Evolutionary conservation across 306 rosid genomes (phyloP).

Genomic region (Prunus kanzakura): DNA sequence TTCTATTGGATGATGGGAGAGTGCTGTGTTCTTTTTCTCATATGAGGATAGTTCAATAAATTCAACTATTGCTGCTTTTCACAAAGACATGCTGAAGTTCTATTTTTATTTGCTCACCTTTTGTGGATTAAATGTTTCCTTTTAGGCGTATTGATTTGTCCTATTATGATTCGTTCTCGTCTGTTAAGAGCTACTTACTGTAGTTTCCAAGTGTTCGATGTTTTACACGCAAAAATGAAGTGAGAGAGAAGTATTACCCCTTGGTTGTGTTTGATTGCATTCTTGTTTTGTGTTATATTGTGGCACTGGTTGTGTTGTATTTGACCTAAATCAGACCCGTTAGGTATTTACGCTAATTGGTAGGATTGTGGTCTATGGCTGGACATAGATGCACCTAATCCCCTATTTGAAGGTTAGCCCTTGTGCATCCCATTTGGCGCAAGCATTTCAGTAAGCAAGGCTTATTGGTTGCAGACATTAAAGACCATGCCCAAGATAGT

Average conservation of each 20-base stretch:
- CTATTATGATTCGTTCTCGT: too few species aligned
- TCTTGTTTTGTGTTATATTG: not conserved
- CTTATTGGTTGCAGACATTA: not conserved
- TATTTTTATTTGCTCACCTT: not conserved
- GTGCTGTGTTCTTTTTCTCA: not conserved
- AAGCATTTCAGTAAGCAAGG: not conserved
- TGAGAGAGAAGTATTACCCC: not conserved
- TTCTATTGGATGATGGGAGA: not conserved
- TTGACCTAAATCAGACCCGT: not conserved
- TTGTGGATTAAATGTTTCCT: not conserved
- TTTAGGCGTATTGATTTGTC: not conserved
- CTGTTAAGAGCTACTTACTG: not conserved
- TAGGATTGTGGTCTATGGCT: not conserved
- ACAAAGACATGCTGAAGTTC: not conserved
- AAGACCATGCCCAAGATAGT: not conserved
- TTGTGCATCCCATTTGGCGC: too few species aligned
- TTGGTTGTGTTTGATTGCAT: not conserved
- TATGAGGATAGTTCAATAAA: not conserved
- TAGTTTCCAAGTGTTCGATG: not conserved
- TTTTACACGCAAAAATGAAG: not conserved
- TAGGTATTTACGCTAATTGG: not conserved
- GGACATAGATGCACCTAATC: not conserved
- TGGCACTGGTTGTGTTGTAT: too few species aligned
- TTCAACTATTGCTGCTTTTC: not conserved
- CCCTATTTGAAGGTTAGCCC: not conserved